Evolutionary conservation across 2,329 filamentous ascomycete species (phyloP).

Genomic region (Fusarium napiforme): DNA sequence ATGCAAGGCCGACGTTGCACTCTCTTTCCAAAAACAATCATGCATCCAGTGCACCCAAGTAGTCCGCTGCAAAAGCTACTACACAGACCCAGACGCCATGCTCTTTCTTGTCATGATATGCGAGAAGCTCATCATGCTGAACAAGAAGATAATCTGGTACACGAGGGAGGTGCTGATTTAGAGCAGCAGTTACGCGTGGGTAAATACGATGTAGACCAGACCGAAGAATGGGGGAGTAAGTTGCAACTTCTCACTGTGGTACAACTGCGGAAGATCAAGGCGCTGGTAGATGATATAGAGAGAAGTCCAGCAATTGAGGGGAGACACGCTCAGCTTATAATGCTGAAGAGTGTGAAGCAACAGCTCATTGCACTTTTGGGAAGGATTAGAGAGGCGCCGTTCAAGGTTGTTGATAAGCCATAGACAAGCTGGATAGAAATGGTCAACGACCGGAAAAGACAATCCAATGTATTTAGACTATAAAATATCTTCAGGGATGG

Average conservation of each 20-base stretch:
- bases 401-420: background rate
- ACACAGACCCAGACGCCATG: background rate
- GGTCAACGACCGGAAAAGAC: background rate
- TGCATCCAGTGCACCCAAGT: background rate
- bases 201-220: background rate
- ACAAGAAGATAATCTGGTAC: background rate
- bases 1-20: background rate
- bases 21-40: background rate
- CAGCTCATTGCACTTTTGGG: background rate
- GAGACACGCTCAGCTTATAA: background rate
- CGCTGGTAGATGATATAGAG: background rate
- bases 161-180: background rate
- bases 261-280: background rate
- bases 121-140: background rate
- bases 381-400: background rate
- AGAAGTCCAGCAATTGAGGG: background rate
- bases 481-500: fast-evolving
- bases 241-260: background rate
- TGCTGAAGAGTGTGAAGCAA: background rate
- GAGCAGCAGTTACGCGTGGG: background rate
- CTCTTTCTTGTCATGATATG: background rate
- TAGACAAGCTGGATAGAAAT: background rate
- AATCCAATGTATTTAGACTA: background rate
- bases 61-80: background rate
- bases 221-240: background rate